Base-by-base conservation (phyloP, 1,139 yeast species). In the Suhomyces kunorum region DNA sequence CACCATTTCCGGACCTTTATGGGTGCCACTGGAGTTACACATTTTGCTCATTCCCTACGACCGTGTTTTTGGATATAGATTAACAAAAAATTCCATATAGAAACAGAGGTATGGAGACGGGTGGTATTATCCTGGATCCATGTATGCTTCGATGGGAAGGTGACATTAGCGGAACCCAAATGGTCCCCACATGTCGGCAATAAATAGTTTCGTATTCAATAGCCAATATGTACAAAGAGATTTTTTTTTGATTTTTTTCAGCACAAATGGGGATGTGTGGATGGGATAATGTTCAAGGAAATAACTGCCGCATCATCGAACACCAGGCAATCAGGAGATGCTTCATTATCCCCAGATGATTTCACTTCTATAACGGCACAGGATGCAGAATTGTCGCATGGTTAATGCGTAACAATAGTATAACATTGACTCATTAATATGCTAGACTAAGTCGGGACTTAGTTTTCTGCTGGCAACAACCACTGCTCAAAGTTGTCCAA, bases 401-500 rank as follows among this genome's bases (percentile, higher is more conserved):
- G 18, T 5, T 27, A 28, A 32, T 33, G 31, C n/a, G n/a, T n/a
- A n/a, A n/a, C n/a, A n/a, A 36, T 34, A 28, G 15, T 32, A 37
- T 32, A 32, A 28, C 34, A 28, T 38, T 28, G 34, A 38, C 32
- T 28, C 30, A 32, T 38, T 32, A 27, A 38, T 32, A 37, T 32
- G 30, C 33, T 27, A 14, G 27, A n/a, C 28, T 20, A 17, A 32
- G 23, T 13, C 9, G 23, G 14, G 17, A 25, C 13, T 36, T 37
- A 45, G 29, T 41, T 40, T 29, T 45, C 48, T 20, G 40, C 55
- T 11, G 67, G 63, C 42, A 71, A 63, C 44, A 71, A 58, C 76
- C 76, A 72, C 53, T 71, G 75, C 51, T 68, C 63, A 46, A 55
- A 66, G 49, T 67, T 67, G 35, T 61, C 64, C 50, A 66, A 69